These are phyloP conservation scores for Helenozyma baotianmanensis DNA, from an alignment of 805 yeast genomes.

Conservation along the genomic window DNA sequence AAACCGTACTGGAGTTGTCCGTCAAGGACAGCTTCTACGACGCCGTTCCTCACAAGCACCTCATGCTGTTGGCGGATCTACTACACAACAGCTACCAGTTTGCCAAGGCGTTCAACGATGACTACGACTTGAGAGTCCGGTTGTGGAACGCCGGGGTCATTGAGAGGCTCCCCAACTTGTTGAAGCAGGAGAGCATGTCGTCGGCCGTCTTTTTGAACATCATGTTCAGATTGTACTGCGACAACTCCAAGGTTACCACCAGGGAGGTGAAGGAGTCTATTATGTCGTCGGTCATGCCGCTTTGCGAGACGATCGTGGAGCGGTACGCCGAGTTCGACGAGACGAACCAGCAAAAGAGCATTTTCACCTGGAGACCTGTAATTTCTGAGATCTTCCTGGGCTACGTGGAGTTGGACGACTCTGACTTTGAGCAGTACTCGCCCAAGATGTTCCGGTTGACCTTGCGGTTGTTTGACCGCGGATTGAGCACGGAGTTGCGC, in stretches of 20 bases:
- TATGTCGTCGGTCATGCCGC: conserved; percentile 51
- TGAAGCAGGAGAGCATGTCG: conserved; percentile 87
- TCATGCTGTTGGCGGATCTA: conserved; percentile 55
- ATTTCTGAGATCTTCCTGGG: conserved; percentile 85
- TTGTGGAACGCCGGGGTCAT: conserved; percentile 90
- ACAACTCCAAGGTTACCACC: conserved; percentile 46
- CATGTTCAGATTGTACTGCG: conserved; percentile 74
- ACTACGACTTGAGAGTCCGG: conserved; percentile 80
- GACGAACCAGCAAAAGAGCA: conserved; percentile 71
- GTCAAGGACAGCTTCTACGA: conserved; percentile 65
- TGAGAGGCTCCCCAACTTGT: conserved; percentile 84
- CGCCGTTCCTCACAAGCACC: conserved; percentile 60
- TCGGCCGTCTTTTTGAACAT: conserved; percentile 82
- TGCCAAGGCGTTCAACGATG: conserved; percentile 83
- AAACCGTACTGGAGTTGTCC: conserved; percentile 74
- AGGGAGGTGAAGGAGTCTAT: conserved; percentile 45
- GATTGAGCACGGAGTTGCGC: conserved; percentile 58
- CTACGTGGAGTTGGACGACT: conserved; percentile 68
- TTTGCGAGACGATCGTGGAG: conserved; percentile 66
- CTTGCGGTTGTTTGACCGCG: conserved; percentile 55
- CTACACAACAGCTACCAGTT: conserved; percentile 71
- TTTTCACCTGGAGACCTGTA: conserved; percentile 87
- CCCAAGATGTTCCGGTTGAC: conserved; percentile 59
- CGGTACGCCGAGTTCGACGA: conserved; percentile 73
- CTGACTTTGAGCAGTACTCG: conserved; percentile 58